Conservation (phyloP, 306 rosid genomes). For the Potentilla sterilis region DNA sequence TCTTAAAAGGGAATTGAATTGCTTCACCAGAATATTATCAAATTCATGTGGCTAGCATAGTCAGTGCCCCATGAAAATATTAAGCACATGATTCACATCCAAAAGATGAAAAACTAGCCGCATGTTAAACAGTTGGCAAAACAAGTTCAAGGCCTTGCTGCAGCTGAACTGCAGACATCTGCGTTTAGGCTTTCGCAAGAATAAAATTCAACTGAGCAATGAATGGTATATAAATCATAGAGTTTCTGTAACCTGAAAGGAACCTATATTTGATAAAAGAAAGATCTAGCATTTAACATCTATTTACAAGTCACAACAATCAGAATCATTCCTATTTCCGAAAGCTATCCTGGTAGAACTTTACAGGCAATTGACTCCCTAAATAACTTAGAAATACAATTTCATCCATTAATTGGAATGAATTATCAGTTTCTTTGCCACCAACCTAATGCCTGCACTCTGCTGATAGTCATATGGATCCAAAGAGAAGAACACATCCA, state of each 20-base stretch:
- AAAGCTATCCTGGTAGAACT: background rate
- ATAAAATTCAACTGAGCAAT: background rate
- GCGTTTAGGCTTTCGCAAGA: background rate
- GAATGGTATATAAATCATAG: background rate
- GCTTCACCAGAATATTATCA: background rate
- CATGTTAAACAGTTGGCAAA: background rate
- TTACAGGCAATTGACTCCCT: constrained; percentile 22
- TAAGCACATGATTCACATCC: background rate
- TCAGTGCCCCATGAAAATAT: background rate
- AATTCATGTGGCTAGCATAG: background rate
- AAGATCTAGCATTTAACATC: background rate
- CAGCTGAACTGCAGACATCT: background rate
- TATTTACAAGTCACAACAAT: background rate
- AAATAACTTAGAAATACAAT: constrained; percentile 14
- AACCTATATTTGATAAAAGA: background rate
- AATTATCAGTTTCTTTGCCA: constrained; percentile 75
- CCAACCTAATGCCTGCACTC: constrained; percentile 81
- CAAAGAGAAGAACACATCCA: constrained; percentile 83
- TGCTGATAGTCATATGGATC: constrained; percentile 79
- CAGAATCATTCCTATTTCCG: background rate
- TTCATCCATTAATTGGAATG: constrained; percentile 40
- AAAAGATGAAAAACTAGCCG: background rate
- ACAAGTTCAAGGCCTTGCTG: background rate
- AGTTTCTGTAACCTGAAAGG: background rate
- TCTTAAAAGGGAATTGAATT: background rate